Conservation (phyloP, 2,329 filamentous ascomycete species). For the Fonsecaea erecta region DNA sequence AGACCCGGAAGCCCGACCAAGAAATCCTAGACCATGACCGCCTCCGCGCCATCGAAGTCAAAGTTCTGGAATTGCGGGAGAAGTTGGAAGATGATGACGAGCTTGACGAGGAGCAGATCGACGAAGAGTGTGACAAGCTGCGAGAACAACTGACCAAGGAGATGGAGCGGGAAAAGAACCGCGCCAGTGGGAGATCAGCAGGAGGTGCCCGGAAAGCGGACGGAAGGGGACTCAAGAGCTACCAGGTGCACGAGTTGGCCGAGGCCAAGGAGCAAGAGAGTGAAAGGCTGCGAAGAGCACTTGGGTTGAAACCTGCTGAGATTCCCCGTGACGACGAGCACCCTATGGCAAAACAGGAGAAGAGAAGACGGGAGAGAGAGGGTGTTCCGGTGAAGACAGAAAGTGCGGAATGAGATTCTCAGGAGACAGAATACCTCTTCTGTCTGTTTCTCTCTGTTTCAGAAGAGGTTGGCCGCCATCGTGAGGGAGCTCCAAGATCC, state of each 20-base stretch:
- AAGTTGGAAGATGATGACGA: constrained; percentile 86
- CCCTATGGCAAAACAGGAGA: constrained; percentile 54
- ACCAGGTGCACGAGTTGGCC: constrained; percentile 95
- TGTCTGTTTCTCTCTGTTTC: neutral
- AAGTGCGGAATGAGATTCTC: constrained; percentile 41
- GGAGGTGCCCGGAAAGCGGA: constrained; percentile 37
- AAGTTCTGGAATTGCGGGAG: constrained; percentile 88
- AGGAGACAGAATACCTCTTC: neutral
- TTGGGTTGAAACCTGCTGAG: constrained; percentile 78
- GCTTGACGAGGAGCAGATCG: constrained; percentile 84
- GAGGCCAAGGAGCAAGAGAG: constrained; percentile 96
- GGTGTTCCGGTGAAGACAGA: constrained; percentile 42
- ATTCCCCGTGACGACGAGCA: constrained; percentile 43
- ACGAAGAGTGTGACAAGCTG: constrained; percentile 70
- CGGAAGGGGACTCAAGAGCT: constrained; percentile 73
- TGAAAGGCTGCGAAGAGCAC: constrained; percentile 80
- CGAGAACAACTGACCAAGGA: constrained; percentile 66
- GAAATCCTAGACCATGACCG: constrained; percentile 94
- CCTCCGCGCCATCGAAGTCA: constrained; percentile 87
- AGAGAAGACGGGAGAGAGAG: constrained; percentile 47
- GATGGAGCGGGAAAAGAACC: constrained; percentile 50
- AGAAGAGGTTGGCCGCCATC: neutral
- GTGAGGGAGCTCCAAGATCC: neutral
- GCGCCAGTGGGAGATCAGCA: constrained; percentile 36
- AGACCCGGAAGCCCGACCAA: constrained; percentile 81